Base-by-base conservation (phyloP, 2,329 filamentous ascomycete genomes). In the Aspergillus pseudotamarii region DNA sequence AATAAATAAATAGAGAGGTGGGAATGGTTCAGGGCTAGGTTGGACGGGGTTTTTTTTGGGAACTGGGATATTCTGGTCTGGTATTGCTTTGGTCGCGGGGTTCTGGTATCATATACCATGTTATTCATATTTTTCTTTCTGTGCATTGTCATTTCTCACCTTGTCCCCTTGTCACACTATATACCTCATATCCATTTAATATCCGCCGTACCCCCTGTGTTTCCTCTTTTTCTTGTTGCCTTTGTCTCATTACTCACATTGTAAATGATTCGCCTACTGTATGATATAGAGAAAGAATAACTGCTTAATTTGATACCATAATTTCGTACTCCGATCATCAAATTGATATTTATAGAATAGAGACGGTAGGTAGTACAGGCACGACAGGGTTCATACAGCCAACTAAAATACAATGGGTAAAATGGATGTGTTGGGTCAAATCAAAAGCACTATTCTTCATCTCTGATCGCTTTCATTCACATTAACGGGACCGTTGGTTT, bases 1-100 rank as follows among this genome's bases (percentile, higher is more conserved):
- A 46, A 62, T 55, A 64, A 64, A 65, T 64, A 61, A 61, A 67
- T 64, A 66, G 64, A 69, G 66, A 72, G 69, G 64, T 66, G 61
- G 66, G 66, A 70, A 69, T 58, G 68, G 61, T 66, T 67, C 59
- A 64, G 62, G 67, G 66, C 66, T 71, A 61, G 68, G 67, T 65
- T 62, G 59, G 62, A 58, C 55, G 61, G 69, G 68, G 59, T 64
- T 64, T 46, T 41, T 46, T 41, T 61, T 55, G 64, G 67, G 63
- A 65, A 66, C 58, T 57, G 61, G 66, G 66, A 53, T 58, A 41
- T 48, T 64, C 58, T 58, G 62, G 57, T 66, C 64, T 67, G 62
- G 53, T 68, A n/a, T 36, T 60, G 45, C 34, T 65, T 54, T 61
- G 21, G 63, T 63, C 51, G 23, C 23, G 30, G 51, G 32, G 46